A percentile compares a stretch with the other conserved stretches of the same genome.
These are phyloP conservation scores for Gossypium armourianum DNA, from an alignment of 441 rosid genomes.

Conservation along the genomic window DNA sequence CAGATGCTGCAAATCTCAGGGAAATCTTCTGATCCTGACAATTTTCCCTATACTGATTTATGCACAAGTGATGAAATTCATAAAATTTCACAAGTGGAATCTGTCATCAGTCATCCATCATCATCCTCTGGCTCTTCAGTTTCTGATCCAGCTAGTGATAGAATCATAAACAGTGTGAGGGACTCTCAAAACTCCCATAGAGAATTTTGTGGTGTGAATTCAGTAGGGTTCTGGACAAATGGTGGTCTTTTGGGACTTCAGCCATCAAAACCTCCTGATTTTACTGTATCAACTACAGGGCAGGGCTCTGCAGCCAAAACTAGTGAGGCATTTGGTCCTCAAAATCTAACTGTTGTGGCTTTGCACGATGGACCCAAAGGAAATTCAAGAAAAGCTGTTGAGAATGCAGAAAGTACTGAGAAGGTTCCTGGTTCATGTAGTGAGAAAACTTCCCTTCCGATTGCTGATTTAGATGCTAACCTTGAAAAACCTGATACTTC, in stretches of 20 bases:
- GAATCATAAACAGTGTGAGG: constrained; percentile 16
- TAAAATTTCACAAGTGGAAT: constrained; percentile 26
- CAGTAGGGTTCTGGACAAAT: constrained; percentile 72
- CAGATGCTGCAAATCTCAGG: constrained; percentile 14
- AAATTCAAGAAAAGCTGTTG: constrained; percentile 20
- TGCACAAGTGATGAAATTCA: constrained; percentile 22
- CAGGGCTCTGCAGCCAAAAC: constrained; percentile 20
- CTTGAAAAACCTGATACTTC: constrained; percentile 19
- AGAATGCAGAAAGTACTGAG: constrained; percentile 26
- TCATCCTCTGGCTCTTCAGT: constrained; percentile 27
- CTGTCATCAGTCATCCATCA: constrained; percentile 19
- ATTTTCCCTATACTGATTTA: constrained; percentile 21
- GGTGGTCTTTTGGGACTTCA: constrained; percentile 79
- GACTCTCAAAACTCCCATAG: constrained; percentile 33
- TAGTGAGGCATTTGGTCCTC: constrained; percentile 16
- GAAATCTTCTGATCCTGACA: constrained; percentile 25
- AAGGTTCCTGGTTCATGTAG: constrained; percentile 23
- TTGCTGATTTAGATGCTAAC: constrained; percentile 25
- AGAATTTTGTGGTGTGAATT: constrained; percentile 24
- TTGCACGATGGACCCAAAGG: constrained; percentile 19
- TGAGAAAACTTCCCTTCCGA: constrained; percentile 24
- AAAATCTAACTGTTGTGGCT: constrained; percentile 10
- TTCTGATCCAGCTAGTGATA: constrained; percentile 26
- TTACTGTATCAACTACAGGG: constrained; percentile 35
- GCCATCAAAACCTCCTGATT: constrained; percentile 82